Percentiles rank a stretch among this genome's conserved stretches.
phyloP scores from a whole-genome alignment of 352 stramenopile genomes.

The Phytopythium oedochilum region DNA sequence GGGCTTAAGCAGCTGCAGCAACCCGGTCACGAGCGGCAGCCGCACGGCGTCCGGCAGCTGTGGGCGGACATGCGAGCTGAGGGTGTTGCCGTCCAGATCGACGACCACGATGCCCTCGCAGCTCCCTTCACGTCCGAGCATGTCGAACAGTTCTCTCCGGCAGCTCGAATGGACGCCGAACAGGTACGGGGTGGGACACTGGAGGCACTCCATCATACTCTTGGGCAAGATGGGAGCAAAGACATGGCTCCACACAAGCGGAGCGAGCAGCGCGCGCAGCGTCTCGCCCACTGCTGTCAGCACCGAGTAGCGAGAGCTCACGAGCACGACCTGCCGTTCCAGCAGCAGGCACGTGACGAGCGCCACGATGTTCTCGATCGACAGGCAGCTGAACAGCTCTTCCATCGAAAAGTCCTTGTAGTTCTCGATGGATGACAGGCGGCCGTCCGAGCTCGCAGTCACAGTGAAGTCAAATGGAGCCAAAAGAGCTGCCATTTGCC shows the following conservation, averaged over 20 bases:
- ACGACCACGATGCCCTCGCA: slow-evolving; percentile 68
- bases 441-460: slow-evolving; percentile 19
- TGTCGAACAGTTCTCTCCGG: slow-evolving; percentile 54
- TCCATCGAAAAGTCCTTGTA: slow-evolving; percentile 82
- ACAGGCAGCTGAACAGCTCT: slow-evolving; percentile 76
- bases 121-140: slow-evolving; percentile 71
- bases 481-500: slow-evolving; percentile 59
- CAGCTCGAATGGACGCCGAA: slow-evolving; percentile 84
- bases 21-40: slow-evolving; percentile 28
- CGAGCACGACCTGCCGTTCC: slow-evolving; percentile 72
- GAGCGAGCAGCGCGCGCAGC: slow-evolving; percentile 68
- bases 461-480: slow-evolving; percentile 56
- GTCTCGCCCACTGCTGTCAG: slow-evolving; percentile 77
- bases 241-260: slow-evolving; percentile 83
- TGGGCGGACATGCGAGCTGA: slow-evolving; percentile 35
- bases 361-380: slow-evolving; percentile 59
- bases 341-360: slow-evolving; percentile 73
- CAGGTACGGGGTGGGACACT: slow-evolving; percentile 83
- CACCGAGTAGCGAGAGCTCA: slow-evolving; percentile 78
- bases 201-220: slow-evolving; percentile 77
- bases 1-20: slow-evolving; percentile 68
- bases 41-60: slow-evolving; percentile 44
- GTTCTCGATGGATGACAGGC: slow-evolving; percentile 42
- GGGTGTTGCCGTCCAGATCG: slow-evolving; percentile 60
- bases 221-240: slow-evolving; percentile 80